Base-by-base conservation (phyloP, 2,329 filamentous ascomycete species). In the Byssothecium circinans region DNA sequence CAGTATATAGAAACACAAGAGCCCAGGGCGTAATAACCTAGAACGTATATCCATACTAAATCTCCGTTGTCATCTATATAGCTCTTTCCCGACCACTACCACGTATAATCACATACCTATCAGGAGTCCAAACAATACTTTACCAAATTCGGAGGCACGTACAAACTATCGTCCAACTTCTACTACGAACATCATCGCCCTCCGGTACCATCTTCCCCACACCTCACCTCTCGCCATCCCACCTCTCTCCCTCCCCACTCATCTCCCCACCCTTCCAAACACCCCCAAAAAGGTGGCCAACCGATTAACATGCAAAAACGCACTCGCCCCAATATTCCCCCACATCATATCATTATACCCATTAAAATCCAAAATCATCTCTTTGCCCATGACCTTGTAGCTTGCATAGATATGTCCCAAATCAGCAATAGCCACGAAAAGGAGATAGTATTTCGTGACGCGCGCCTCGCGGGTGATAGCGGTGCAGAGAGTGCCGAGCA, bases 261-360 rank as follows among this genome's bases (percentile, higher is more conserved):
- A 43, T 36, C 47, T 15, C 15, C 56, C 50, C n/a, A 57, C 25
- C 41, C 47, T 48, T 14, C 61, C 63, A 54, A 64, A 65, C 23
- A 58, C 36, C 1, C 60, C 60, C 25, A 53, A 14, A 10, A 66
- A 11, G 29, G 61, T 65, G 14, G 50, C 48, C 12, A 56, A 8
- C 2, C 63, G 44, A 39, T 60, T 65, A 2, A 57, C 50, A 45
- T 56, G 53, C 50, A 66, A 45, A 39, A 66, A 60, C 6, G 51
- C 49, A 17, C 53, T 65, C 7, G 54, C 22, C 1, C 49, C 56
- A 41, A 66, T 58, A 52, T 65, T 66, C 17, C 61, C 61, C 53
- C 57, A 58, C 60, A 67, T 61, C 33, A 57, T 53, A 40, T 53
- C 54, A 36, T 58, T 63, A 44, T 58, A 65, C 11, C 32, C 41